A percentile compares a stretch with the other conserved stretches of the same genome.
These are phyloP conservation scores for Raffaelea ambrosiae DNA, from an alignment of 2,329 filamentous ascomycete genomes.

Conservation along the genomic window DNA sequence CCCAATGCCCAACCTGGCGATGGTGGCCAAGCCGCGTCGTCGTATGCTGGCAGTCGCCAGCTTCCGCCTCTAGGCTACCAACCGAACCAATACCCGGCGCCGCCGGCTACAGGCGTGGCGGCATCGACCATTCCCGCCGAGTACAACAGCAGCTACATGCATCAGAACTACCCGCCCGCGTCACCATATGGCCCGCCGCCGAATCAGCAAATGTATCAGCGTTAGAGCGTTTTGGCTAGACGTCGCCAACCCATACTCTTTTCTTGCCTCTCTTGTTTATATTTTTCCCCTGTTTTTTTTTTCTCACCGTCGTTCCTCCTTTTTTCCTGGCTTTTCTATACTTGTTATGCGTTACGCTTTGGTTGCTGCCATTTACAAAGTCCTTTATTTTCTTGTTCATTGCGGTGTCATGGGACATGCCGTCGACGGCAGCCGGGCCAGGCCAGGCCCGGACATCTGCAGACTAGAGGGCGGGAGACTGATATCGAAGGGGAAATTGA, in stretches of 20 bases:
- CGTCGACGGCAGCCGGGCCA: no score
- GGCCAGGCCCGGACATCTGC: no score
- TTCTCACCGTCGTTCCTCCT: background rate
- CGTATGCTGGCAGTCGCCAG: slow-evolving; percentile 53
- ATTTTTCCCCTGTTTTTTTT: slow-evolving; percentile 9
- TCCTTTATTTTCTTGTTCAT: background rate
- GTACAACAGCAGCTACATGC: slow-evolving; percentile 46
- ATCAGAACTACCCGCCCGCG: slow-evolving; percentile 48
- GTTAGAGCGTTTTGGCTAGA: background rate
- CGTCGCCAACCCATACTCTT: background rate
- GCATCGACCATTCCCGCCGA: slow-evolving; percentile 48
- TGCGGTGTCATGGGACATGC: background rate
- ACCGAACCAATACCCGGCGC: slow-evolving; percentile 57
- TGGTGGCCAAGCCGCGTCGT: slow-evolving; percentile 46
- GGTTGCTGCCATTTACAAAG: background rate
- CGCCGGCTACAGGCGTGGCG: slow-evolving; percentile 43
- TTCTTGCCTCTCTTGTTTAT: background rate
- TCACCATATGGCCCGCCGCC: slow-evolving; percentile 50
- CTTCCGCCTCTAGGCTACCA: slow-evolving; percentile 71
- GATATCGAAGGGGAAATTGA: background rate
- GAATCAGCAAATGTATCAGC: slow-evolving; percentile 52
- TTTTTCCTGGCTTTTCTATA: background rate
- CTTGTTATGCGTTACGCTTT: background rate
- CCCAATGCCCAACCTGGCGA: slow-evolving; percentile 38
- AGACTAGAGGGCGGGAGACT: slow-evolving; percentile 1